Evolutionary conservation across 2,329 filamentous ascomycete species (phyloP), one percentile per base, ranked within the genome.

Genomic region (Exophiala oligosperma): DNA sequence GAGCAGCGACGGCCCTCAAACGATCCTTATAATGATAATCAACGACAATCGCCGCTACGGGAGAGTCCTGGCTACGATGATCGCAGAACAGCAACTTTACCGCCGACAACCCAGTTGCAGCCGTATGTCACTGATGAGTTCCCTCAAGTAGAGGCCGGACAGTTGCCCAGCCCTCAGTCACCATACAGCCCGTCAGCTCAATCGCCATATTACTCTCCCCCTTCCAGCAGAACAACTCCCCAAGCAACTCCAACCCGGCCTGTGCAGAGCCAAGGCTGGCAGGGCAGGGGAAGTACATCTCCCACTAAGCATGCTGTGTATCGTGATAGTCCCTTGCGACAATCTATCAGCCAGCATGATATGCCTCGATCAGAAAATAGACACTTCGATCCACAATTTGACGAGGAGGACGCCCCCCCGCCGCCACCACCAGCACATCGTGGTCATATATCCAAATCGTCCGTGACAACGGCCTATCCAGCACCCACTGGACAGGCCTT

Each of bases 81-180:
- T 17, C 56, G 54, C 24, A 47, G 52, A 32, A 77, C 77, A 35
- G 63, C 71, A 69, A 83, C 80, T 0, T 76, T 78, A 68, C 84
- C 80, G 52, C 76, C 56, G 7, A 43, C 43, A 76, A 9, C 77
- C 81, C 70, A 81, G 82, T 47, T 75, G 83, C 64, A 43, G 70
- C 73, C 62, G 82, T 79, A 64, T 83, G 81, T 52, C 21, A 21
- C 47, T 24, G 23, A 23, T 35, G 55, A 29, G 1, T 35, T 29
- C n/a, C 43, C 32, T 26, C 28, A 41, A 24, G 29, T n/a, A 4
- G 48, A 50, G 8, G 40, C 32, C 17, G 23, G 43, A 21, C 46
- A 50, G 29, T 38, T 44, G 17, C 40, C 55, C 12, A 50, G 48
- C 2, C 52, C 54, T 23, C 54, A 58, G 11, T 53, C 54, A 6